Evolutionary conservation across 495 filamentous ascomycete genomes (phyloP), one percentile per base, ranked within the genome.

Genomic region (Daldinia childiae): DNA sequence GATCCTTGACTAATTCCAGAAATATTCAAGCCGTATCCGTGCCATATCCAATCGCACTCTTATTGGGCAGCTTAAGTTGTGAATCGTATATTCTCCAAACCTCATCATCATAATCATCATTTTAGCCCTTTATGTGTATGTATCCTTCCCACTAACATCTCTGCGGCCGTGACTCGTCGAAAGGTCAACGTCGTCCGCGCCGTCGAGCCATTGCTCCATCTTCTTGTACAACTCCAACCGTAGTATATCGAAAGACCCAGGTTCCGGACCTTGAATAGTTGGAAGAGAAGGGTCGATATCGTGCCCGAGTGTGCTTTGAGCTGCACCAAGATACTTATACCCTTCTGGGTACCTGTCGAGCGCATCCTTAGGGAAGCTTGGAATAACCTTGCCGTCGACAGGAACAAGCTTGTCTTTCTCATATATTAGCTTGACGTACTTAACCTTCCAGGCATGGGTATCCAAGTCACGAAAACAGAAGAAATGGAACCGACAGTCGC

Each of bases 401-500:
- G 86, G 83, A 29, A 90, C 79, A 41, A 91, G 71, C 75, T 90
- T 90, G 79, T 91, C 89, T 81, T 91, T 91, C 76, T 89, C 88
- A 72, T 91, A 91, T 82, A 88, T 89, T 59, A 89, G 84, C 63
- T 88, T 83, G 70, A 89, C 88, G 75, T 86, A 90, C 24, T 79
- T 80, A 27, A 88, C 87, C 71, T 85, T 84, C 88, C 88, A 90
- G 24, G 79, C 80, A 1, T 75, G 78, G 34, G 73, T 71, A 30
- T 72, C 70, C 4, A 61, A 7, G 43, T 80, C 50, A 68, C 85
- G 85, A 62, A 87, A 78, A 66, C 85, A 89, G 70, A 89, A 89
- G 78, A 90, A 90, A 66, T 84, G 84, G 71, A 91, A 90, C 1
- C 87, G 86, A 72, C 86, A 89, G 74, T 91, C 88, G 50, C 82